Evolutionary conservation across 495 filamentous ascomycete genomes (phyloP).

Genomic region (Parmelia sp.): DNA sequence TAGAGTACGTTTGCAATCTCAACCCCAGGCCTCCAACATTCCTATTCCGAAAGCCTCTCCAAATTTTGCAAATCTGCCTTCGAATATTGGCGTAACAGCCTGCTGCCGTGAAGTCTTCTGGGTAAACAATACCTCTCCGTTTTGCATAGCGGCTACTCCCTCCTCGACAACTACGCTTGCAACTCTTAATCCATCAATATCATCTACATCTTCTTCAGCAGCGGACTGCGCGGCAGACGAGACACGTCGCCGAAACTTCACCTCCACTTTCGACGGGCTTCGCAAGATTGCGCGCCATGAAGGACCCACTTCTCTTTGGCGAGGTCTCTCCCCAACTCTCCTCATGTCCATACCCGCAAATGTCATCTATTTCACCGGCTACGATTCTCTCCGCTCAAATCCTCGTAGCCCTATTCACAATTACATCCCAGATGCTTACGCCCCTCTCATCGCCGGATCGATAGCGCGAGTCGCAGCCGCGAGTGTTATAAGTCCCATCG

Average conservation of each 20-base stretch:
- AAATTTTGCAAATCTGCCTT: conserved; percentile 59
- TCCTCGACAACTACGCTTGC: conserved; percentile 29
- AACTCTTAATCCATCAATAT: conserved; percentile 32
- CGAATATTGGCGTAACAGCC: conserved; percentile 82
- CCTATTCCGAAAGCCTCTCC: conserved; percentile 32
- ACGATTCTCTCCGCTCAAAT: conserved; percentile 82
- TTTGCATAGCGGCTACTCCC: conserved; percentile 61
- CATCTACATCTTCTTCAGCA: conserved; percentile 31
- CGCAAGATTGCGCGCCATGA: conserved; percentile 96
- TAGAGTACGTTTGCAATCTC: conserved; percentile 87
- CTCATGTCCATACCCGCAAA: conserved; percentile 93
- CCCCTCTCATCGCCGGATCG: conserved; percentile 73
- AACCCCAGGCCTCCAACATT: conserved; percentile 46
- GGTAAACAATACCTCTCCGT: conserved; percentile 75
- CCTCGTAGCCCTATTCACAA: conserved; percentile 59
- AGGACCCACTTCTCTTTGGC: conserved; percentile 80
- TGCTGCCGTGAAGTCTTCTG: conserved; percentile 98
- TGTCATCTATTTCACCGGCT: conserved; percentile 98
- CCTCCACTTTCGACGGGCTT: conserved; percentile 84
- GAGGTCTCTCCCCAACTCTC: conserved; percentile 84
- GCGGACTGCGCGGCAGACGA: conserved; percentile 83
- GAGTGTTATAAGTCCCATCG: conserved; percentile 77
- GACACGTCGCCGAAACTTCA: conserved; percentile 72
- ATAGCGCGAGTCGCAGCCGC: conserved; percentile 74
- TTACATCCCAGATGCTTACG: conserved; percentile 55